These are phyloP conservation scores for Discostella stelligeroides DNA, from an alignment of 108 stramenopile genomes.

Conservation along the genomic window DNA sequence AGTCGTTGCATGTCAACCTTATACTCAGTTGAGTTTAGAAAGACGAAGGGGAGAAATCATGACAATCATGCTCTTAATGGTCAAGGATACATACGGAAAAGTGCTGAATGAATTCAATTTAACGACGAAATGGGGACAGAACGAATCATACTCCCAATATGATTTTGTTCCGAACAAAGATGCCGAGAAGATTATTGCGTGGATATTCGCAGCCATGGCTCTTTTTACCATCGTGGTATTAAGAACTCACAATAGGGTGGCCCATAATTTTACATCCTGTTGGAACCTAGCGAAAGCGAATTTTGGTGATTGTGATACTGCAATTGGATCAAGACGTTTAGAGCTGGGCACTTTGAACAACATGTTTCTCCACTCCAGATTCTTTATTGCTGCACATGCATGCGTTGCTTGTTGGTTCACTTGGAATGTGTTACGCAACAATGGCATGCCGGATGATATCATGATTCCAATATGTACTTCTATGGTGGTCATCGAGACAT, in stretches of 20 bases:
- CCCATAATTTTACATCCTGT: neutral
- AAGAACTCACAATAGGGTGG: slow-evolving; percentile 11
- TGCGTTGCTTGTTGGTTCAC: slow-evolving; percentile 24
- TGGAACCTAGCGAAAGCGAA: slow-evolving; percentile 14
- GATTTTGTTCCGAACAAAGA: slow-evolving; percentile 17
- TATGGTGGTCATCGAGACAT: slow-evolving; percentile 5
- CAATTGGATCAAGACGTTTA: slow-evolving; percentile 1
- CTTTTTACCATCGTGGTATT: slow-evolving; percentile 21
- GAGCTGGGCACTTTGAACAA: slow-evolving; percentile 2
- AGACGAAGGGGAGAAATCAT: slow-evolving; percentile 11
- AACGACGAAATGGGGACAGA: slow-evolving; percentile 17
- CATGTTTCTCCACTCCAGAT: slow-evolving; percentile 1
- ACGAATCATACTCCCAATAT: slow-evolving; percentile 10
- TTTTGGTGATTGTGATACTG: neutral
- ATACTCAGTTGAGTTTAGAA: slow-evolving; percentile 5
- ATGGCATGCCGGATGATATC: slow-evolving; percentile 20
- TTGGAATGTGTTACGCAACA: slow-evolving; percentile 32
- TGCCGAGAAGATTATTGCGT: slow-evolving; percentile 4
- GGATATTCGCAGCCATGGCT: slow-evolving; percentile 8
- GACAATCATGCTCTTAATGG: slow-evolving; percentile 15
- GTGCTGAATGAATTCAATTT: slow-evolving; percentile 25
- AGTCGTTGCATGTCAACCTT: neutral
- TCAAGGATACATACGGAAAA: slow-evolving; percentile 32
- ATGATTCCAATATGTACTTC: slow-evolving; percentile 20
- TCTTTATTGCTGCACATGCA: neutral